Evolutionary conservation across 1,284 basidiomycete species (phyloP).

Genomic region (Cryptococcus depauperatus): DNA sequence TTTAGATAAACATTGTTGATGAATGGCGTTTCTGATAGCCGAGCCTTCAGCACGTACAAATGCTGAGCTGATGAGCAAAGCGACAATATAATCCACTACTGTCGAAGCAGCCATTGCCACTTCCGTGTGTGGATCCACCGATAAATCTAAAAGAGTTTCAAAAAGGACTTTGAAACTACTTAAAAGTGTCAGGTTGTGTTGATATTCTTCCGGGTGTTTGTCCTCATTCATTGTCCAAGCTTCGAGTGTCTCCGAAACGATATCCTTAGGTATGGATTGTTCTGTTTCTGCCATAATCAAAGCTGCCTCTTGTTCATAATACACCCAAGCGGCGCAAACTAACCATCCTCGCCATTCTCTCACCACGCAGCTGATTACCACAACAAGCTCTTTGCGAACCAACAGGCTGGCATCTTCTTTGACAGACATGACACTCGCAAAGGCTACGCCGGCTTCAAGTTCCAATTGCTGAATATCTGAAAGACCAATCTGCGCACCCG

Average conservation of each 20-base stretch:
- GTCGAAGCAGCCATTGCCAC: slow-evolving; percentile 85
- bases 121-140: slow-evolving; percentile 86
- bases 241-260: slow-evolving; percentile 61
- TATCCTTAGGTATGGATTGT: slow-evolving; percentile 15
- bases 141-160: slow-evolving; percentile 79
- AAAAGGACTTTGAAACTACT: slow-evolving; percentile 91
- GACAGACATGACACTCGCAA: slow-evolving; percentile 55
- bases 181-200: slow-evolving; percentile 73
- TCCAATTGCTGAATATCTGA: slow-evolving; percentile 61
- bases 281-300: slow-evolving; percentile 41
- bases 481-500: slow-evolving; percentile 71
- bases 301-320: slow-evolving; percentile 66
- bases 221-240: slow-evolving; percentile 60
- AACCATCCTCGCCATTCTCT: slow-evolving; percentile 96
- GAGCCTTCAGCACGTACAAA: slow-evolving; percentile 65
- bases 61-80: slow-evolving; percentile 77
- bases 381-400: slow-evolving; percentile 88
- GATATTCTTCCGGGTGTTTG: slow-evolving; percentile 54
- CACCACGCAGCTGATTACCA: slow-evolving; percentile 85
- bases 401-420: slow-evolving; percentile 93
- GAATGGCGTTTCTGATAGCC: slow-evolving; percentile 50
- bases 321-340: slow-evolving; percentile 89
- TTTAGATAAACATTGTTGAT: slow-evolving; percentile 12
- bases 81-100: slow-evolving; percentile 85
- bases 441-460: slow-evolving; percentile 52